These are phyloP conservation scores for Camellia japonica DNA, from an alignment of 148 eudicot genomes.

Conservation along the genomic window DNA sequence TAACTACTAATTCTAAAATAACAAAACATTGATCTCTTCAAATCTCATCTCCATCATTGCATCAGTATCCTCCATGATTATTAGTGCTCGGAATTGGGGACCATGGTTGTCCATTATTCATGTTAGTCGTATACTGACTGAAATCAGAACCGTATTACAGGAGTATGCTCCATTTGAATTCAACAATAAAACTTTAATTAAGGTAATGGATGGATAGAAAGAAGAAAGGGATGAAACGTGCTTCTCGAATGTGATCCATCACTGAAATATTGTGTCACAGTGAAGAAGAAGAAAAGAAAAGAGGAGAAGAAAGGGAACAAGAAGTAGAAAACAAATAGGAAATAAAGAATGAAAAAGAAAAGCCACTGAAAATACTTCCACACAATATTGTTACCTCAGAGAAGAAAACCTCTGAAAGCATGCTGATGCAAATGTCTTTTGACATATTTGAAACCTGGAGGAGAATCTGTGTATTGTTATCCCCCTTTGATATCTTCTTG, in stretches of 20 bases:
- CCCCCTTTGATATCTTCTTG: conserved; percentile 31
- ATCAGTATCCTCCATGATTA: no score
- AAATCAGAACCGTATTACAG: neutral
- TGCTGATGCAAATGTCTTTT: conserved; percentile 42
- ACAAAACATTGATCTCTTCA: no score
- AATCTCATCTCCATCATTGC: no score
- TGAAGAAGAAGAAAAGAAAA: neutral
- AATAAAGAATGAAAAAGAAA: neutral
- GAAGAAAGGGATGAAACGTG: neutral
- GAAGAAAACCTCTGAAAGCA: conserved; percentile 74
- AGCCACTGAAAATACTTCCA: neutral
- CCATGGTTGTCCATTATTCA: neutral
- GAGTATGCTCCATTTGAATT: neutral
- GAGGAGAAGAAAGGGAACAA: neutral
- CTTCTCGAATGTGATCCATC: neutral
- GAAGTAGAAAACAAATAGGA: neutral
- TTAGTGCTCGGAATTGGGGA: no score
- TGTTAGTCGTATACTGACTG: neutral
- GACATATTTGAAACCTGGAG: conserved; percentile 50
- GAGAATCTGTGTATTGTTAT: conserved; percentile 29
- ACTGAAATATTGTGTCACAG: neutral
- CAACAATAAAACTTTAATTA: neutral
- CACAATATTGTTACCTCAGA: conserved; percentile 46
- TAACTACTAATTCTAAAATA: no score
- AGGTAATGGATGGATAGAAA: neutral